Conservation (phyloP, 2,329 filamentous ascomycete genomes). For the Chaetomiaceae sp. region DNA sequence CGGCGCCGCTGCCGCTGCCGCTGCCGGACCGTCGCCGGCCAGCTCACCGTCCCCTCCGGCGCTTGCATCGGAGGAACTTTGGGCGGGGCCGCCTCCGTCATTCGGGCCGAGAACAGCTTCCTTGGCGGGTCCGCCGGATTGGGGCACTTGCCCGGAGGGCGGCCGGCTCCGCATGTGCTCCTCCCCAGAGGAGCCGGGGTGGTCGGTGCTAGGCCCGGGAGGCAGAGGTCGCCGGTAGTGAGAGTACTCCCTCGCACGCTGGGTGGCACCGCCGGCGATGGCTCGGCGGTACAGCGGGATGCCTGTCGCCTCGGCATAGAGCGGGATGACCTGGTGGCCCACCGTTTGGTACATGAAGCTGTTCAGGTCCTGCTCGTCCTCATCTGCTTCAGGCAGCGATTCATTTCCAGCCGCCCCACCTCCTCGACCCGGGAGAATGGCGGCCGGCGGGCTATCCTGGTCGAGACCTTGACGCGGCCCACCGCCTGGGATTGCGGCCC, state of each 20-base stretch:
- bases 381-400: conserved; percentile 28
- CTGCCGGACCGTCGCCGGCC: conserved; percentile 17
- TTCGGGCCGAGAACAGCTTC: neutral
- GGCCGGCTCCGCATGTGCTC: neutral
- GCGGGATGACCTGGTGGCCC: conserved; percentile 77
- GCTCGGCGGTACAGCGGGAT: conserved; percentile 77
- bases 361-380: conserved; percentile 64
- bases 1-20: too few species aligned
- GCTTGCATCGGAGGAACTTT: neutral
- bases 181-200: neutral
- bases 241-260: conserved; percentile 65
- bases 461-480: conserved; percentile 4
- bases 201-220: neutral
- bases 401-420: conserved; percentile 22
- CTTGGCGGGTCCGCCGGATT: neutral
- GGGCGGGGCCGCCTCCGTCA: too few species aligned
- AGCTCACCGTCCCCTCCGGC: conserved; percentile 4
- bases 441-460: conserved; percentile 8
- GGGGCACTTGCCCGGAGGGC: neutral
- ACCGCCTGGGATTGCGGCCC: neutral
- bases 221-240: conserved; percentile 5
- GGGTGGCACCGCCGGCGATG: conserved; percentile 66
- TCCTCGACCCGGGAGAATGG: conserved; percentile 6
- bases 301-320: conserved; percentile 72
- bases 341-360: conserved; percentile 99